Evolutionary conservation across 2,329 filamentous ascomycete genomes (phyloP), one percentile per base, ranked within the genome.

Genomic region (Botrytis squamosa): DNA sequence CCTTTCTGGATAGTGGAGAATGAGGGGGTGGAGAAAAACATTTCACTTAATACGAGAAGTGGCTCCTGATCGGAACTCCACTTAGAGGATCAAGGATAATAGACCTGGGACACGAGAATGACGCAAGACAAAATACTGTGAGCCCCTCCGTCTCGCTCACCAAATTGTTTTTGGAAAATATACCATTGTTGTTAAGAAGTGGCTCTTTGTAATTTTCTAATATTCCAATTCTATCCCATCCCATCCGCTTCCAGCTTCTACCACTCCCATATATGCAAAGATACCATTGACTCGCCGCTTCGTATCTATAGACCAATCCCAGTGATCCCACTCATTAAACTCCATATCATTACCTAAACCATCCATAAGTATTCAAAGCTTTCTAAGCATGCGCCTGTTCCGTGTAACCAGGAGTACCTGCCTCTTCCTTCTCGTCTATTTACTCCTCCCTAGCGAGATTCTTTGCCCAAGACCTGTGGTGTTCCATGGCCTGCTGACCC

Each of bases 301-400:
- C 66, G n/a, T 59, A 69, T 69, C 38, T 57, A 69, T 38, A 42
- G n/a, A 14, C n/a, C n/a, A 40, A 57, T 57, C 10, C 36, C 60
- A 63, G 14, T 57, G 52, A 57, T 57, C 9, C 66, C 36, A 42
- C 38, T 38, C n/a, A 67, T 57, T 33, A 69, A 69, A 69, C 36
- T 69, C 66, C 66, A 33, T 33, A 25, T 69, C 66, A 69, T 69
- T 69, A 69, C 36, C 66, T 38, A 29, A 57, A 8, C 66, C 49
- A 59, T 57, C 36, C 49, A 44, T 69, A 69, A 42, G 22, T 69
- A 33, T 69, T 57, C 52, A 22, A 69, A 69, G n/a, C 25, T 16
- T 57, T n/a, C 49, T 42, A 25, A 57, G 49, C 66, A 57, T 57
- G 66, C 66, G 66, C 66, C 66, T 57, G 49, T 57, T 57, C 66